Percentiles rank a stretch among this genome's conserved stretches.
These are phyloP conservation scores for Yarrowia yakushimensis DNA, from an alignment of 805 yeast species.

Conservation along the genomic window DNA sequence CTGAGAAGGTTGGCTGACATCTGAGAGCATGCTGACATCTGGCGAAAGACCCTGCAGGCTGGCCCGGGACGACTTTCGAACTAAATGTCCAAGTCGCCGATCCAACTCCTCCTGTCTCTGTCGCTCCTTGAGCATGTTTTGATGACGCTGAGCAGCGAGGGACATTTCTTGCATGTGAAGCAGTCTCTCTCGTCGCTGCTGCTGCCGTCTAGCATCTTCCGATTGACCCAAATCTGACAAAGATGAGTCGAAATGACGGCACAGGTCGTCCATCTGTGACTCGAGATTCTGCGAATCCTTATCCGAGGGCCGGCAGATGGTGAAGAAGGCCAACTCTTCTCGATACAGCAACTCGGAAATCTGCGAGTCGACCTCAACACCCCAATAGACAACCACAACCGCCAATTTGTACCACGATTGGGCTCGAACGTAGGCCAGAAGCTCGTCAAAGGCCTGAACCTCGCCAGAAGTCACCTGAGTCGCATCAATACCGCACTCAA, in stretches of 20 bases:
- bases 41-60: neutral
- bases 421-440: neutral
- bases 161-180: constrained; percentile 13
- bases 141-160: neutral
- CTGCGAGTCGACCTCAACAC: neutral
- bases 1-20: neutral
- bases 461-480: neutral
- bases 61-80: neutral
- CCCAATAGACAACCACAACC: constrained; percentile 12
- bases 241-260: neutral
- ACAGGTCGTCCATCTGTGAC: constrained; percentile 1
- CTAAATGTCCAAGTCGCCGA: neutral
- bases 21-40: neutral
- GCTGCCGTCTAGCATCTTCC: neutral
- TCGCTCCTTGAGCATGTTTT: constrained; percentile 8
- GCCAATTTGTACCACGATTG: constrained; percentile 18
- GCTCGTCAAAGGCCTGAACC: neutral
- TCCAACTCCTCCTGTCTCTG: constrained; percentile 13
- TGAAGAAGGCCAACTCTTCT: neutral
- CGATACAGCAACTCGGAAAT: neutral
- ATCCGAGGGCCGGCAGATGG: constrained; percentile 2
- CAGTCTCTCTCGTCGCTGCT: neutral
- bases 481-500: constrained; percentile 15
- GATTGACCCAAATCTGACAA: neutral
- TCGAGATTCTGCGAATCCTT: constrained; percentile 5